Evolutionary conservation across 257 asterid genomes (phyloP).

Genomic region (Linaria vulgaris): DNA sequence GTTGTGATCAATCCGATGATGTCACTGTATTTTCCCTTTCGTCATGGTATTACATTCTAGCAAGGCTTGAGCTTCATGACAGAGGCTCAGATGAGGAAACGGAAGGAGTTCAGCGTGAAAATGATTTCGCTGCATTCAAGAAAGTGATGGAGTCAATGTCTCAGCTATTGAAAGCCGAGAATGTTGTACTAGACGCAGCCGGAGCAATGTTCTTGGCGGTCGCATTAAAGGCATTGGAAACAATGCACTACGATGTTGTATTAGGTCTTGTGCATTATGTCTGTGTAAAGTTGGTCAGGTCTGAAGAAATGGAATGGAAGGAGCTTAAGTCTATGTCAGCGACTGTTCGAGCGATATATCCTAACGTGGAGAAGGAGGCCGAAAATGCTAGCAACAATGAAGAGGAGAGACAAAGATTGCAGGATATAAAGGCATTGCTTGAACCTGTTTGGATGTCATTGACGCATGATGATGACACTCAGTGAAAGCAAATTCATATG

Average conservation of each 20-base stretch:
- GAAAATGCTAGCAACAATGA: slow-evolving; percentile 31
- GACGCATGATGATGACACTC: slow-evolving; percentile 36
- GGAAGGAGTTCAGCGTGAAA: slow-evolving; percentile 27
- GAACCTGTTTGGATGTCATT: slow-evolving; percentile 59
- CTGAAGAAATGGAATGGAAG: slow-evolving; percentile 47
- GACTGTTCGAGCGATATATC: slow-evolving; percentile 42
- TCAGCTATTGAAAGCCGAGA: slow-evolving; percentile 47
- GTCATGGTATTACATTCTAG: slow-evolving; percentile 59
- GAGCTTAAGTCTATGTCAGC: slow-evolving; percentile 51
- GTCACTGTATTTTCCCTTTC: slow-evolving; percentile 35
- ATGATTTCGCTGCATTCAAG: slow-evolving; percentile 51
- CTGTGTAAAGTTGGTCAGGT: slow-evolving; percentile 50
- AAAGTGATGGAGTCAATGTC: slow-evolving; percentile 48
- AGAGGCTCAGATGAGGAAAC: slow-evolving; percentile 43
- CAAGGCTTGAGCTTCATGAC: slow-evolving; percentile 62
- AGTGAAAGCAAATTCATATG: slow-evolving; percentile 41
- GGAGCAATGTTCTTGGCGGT: slow-evolving; percentile 53
- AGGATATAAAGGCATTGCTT: slow-evolving; percentile 54
- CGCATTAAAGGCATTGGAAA: slow-evolving; percentile 44
- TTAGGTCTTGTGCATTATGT: slow-evolving; percentile 71
- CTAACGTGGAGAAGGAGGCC: slow-evolving; percentile 41
- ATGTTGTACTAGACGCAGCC: slow-evolving; percentile 59
- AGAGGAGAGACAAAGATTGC: slow-evolving; percentile 43
- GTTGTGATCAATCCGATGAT: slow-evolving; percentile 33
- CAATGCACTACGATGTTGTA: slow-evolving; percentile 46